Evolutionary conservation across 495 filamentous ascomycete genomes (phyloP).

Genomic region (Aspergillus hancockii): DNA sequence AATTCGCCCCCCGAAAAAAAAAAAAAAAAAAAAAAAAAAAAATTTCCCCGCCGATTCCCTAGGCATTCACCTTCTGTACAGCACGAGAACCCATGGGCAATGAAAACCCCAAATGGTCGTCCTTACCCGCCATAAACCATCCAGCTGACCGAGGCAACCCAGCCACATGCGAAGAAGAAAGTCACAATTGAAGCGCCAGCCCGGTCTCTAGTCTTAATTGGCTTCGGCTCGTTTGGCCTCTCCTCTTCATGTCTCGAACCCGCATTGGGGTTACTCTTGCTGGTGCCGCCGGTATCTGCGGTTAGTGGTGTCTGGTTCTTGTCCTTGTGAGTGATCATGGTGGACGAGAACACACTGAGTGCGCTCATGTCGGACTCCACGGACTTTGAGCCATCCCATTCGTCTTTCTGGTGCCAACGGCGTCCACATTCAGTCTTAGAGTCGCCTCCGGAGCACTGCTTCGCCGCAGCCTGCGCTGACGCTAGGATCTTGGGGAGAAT

Average conservation of each 20-base stretch:
- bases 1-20: too few relatives aligned
- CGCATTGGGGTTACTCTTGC: slow-evolving; percentile 59
- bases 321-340: slow-evolving; percentile 47
- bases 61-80: background rate
- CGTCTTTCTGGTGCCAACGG: slow-evolving; percentile 47
- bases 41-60: too few relatives aligned
- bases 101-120: background rate
- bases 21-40: too few relatives aligned
- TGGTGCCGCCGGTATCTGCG: slow-evolving; percentile 62
- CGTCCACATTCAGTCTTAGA: slow-evolving; percentile 52
- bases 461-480: slow-evolving; percentile 61
- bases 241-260: slow-evolving; percentile 39
- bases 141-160: slow-evolving; percentile 51
- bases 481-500: slow-evolving; percentile 59
- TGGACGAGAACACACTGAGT: slow-evolving; percentile 56
- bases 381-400: slow-evolving; percentile 49
- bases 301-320: slow-evolving; percentile 52
- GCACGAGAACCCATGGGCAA: background rate
- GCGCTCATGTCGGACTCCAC: slow-evolving; percentile 63
- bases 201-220: slow-evolving; percentile 57
- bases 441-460: slow-evolving; percentile 56
- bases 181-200: slow-evolving; percentile 69
- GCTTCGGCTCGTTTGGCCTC: slow-evolving; percentile 24
- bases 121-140: slow-evolving; percentile 38
- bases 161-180: slow-evolving; percentile 53